phyloP scores from a whole-genome alignment of 2,329 filamentous ascomycete genomes.

The Hymenoscyphus fructigenus region DNA sequence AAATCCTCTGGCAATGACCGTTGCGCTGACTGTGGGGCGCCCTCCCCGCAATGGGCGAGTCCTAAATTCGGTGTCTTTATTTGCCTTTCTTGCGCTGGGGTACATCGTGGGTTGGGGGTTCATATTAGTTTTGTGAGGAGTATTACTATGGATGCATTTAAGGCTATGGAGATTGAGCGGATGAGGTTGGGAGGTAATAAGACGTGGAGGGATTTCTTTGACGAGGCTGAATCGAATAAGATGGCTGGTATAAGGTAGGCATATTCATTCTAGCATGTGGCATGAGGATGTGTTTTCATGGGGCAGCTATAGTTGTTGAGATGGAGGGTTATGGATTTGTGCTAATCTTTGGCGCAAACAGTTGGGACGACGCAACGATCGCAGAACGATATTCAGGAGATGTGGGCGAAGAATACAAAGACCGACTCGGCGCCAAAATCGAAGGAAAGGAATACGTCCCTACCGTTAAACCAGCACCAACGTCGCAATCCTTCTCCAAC shows the following conservation, averaged over 20 bases:
- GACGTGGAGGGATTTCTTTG: constrained; percentile 84
- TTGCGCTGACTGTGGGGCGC: constrained; percentile 94
- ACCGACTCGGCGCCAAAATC: constrained; percentile 80
- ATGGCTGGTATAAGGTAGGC: constrained; percentile 56
- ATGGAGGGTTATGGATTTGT: background rate
- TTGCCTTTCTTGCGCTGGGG: constrained; percentile 92
- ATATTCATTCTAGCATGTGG: constrained; percentile 9
- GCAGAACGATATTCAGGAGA: constrained; percentile 87
- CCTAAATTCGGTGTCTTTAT: constrained; percentile 99
- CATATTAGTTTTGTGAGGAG: constrained; percentile 98
- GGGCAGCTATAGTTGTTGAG: background rate
- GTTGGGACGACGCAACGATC: constrained; percentile 80
- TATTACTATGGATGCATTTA: constrained; percentile 99
- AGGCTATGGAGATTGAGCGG: constrained; percentile 83
- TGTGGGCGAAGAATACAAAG: constrained; percentile 93
- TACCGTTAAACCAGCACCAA: constrained; percentile 53
- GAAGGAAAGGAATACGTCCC: constrained; percentile 85
- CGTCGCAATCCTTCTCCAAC: constrained; percentile 23
- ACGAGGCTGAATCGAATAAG: constrained; percentile 65
- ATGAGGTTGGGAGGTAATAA: constrained; percentile 93
- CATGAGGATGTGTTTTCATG: background rate
- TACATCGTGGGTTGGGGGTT: constrained; percentile 90
- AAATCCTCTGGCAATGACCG: constrained; percentile 84
- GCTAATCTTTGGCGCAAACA: constrained; percentile 10
- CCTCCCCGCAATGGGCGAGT: constrained; percentile 95